Evolutionary conservation across 1,139 yeast genomes (phyloP), one percentile per base, ranked within the genome.

Genomic region (Candida sojae): DNA sequence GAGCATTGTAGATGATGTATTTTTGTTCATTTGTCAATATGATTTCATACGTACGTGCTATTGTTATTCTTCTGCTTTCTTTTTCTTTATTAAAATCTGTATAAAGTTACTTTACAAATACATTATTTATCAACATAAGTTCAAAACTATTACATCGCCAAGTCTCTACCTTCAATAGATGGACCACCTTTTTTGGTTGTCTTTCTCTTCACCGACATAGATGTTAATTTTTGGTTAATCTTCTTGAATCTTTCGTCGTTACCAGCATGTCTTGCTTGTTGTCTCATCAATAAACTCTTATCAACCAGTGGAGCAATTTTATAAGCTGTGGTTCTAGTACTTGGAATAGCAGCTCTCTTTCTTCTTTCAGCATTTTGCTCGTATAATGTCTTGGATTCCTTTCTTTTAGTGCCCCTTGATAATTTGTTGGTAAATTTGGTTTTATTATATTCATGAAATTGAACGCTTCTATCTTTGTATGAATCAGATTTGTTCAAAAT

Each of bases 401-500:
- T 70, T 41, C 44, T 46, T 51, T 66, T 68, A 45, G 56, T 61
- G 54, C 70, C 72, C 44, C 69, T 57, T 47, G 75, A 64, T 59
- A 75, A 71, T 59, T 80, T 78, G 61, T 77, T 75, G 54, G 77
- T 70, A 60, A 70, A 77, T 56, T 71, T 77, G 55, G 72, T 74
- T 55, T 86, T 83, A 64, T 88, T 88, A 69, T 88, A 91, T 47
- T 82, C 84, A 52, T 83, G 80, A 55, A 85, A 80, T 60, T 81
- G 81, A 51, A 93, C 84, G 51, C 84, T 77, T 68, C 91, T 86
- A 68, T 93, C 97, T 67, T 95, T 84, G 72, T 92, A 93, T 57
- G 93, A 90, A 67, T 93, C 98, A 2, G 96, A 87, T 53, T 96
- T 87, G 57, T 96, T 96, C 77, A 95, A 88, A 53, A 95, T 91